phyloP scores from a whole-genome alignment of 257 asterid species.

The Primulina tabacum region DNA sequence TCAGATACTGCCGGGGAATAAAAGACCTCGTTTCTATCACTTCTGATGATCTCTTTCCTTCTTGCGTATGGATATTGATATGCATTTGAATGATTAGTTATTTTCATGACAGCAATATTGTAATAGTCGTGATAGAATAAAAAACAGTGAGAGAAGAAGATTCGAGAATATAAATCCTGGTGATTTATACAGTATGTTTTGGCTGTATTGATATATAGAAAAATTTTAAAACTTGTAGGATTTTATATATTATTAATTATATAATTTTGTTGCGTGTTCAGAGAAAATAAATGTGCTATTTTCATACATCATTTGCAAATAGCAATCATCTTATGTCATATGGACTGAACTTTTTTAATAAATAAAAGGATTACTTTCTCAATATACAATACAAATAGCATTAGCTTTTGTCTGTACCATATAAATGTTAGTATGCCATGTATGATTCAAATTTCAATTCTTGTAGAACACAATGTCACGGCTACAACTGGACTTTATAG shows the following conservation, averaged over 20 bases:
- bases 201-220: too few species aligned
- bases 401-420: not conserved
- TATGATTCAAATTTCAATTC: constrained; percentile 24
- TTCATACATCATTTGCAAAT: too few species aligned
- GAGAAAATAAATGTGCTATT: too few species aligned
- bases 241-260: too few species aligned
- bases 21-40: constrained; percentile 1
- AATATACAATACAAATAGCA: not conserved
- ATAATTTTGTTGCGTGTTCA: too few species aligned
- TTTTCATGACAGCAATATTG: not conserved
- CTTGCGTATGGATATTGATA: not conserved
- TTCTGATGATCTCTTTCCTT: not conserved
- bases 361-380: not conserved
- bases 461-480: constrained; percentile 74
- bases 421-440: not conserved
- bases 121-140: not conserved
- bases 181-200: too few species aligned
- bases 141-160: not conserved
- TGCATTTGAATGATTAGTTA: not conserved
- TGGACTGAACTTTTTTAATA: too few species aligned
- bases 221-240: too few species aligned
- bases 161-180: too few species aligned
- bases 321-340: too few species aligned
- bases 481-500: constrained; percentile 68
- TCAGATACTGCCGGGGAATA: not conserved